phyloP scores from a whole-genome alignment of 192 early-diverging fungal genomes.

The Entomortierella parvispora region DNA sequence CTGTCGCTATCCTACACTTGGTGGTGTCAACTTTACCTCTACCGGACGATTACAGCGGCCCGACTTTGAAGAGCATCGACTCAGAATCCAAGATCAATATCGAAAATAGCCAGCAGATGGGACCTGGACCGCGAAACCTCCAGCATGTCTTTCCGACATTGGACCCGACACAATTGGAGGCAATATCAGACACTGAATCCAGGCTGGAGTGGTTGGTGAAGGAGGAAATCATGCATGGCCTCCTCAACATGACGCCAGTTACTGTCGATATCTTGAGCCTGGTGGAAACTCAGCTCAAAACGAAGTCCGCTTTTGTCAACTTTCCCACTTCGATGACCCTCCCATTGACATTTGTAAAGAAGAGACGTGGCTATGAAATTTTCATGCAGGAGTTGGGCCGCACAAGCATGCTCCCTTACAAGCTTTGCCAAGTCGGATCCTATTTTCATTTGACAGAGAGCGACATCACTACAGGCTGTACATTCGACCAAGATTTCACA shows the following conservation, averaged over 20 bases:
- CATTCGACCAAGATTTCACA: background rate
- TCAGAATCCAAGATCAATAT: constrained; percentile 40
- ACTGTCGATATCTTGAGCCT: constrained; percentile 57
- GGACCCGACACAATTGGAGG: constrained; percentile 63
- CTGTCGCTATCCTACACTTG: constrained; percentile 72
- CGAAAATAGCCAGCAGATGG: constrained; percentile 19
- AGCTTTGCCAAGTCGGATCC: constrained; percentile 59
- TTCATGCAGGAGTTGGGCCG: constrained; percentile 64
- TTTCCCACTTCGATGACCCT: constrained; percentile 64
- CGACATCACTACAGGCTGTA: background rate
- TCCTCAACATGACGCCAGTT: constrained; percentile 68
- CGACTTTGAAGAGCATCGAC: constrained; percentile 47
- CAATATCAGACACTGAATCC: constrained; percentile 64
- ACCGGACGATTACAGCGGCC: constrained; percentile 49
- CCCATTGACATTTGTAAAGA: constrained; percentile 62
- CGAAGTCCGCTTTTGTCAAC: constrained; percentile 64
- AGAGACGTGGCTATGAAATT: constrained; percentile 54
- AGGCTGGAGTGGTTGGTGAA: constrained; percentile 72
- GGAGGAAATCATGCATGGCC: constrained; percentile 79
- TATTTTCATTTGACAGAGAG: constrained; percentile 63
- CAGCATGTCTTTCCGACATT: constrained; percentile 43
- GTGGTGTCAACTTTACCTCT: constrained; percentile 71
- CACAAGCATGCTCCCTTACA: constrained; percentile 56
- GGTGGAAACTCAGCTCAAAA: constrained; percentile 63
- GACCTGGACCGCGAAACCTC: constrained; percentile 17